Base-by-base conservation (phyloP, 176 grass and related monocot genomes). In the Poa pratensis region DNA sequence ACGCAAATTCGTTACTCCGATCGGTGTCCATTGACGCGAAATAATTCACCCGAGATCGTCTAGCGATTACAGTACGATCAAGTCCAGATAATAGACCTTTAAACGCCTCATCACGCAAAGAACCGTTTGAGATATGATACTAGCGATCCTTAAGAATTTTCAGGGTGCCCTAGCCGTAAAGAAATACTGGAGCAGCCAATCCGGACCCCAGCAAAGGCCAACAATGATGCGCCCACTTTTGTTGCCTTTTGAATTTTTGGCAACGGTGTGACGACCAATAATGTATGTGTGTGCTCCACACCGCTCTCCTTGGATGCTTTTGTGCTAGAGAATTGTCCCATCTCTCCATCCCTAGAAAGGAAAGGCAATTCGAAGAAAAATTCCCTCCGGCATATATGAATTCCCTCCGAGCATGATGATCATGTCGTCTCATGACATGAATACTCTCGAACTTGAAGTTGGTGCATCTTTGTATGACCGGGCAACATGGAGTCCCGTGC, bases 191-290 rank as follows among this genome's bases (percentile, higher is more conserved):
- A 23, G 18, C 58, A 6, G 8, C 77, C 58, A 46, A 79, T 63
- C 39, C 73, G 16, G 30, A 27, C 17, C 45, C 46, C 57, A 1
- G 16, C 65, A 24, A 34, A 40, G n/a, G 43, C 20, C 18, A 45
- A 17, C 58, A 64, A 55, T 32, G 69, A 45, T 75, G 66, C 17
- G 28, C 7, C 45, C 58, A 20, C 17, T 26, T 57, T 68, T 54
- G 43, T 19, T 17, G 60, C n/a, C 87, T 75, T 85, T 81, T 55
- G 23, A 81, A 75, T 32, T 81, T 69, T 89, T 60, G 51, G 42
- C 60, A 49, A 60, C 32, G 64, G 13, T 69, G 59, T 69, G 59
- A 66, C n/a, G 60, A 60, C 77, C 67, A 81, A 82, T 53, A 32
- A 77, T 34, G 70, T 48, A 14, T 55, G 42, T 49, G 42, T 49